A percentile compares a stretch with the other conserved stretches of the same genome.
Conservation (phyloP, 331 rosid species). For the Erythrophleum ivorense region DNA sequence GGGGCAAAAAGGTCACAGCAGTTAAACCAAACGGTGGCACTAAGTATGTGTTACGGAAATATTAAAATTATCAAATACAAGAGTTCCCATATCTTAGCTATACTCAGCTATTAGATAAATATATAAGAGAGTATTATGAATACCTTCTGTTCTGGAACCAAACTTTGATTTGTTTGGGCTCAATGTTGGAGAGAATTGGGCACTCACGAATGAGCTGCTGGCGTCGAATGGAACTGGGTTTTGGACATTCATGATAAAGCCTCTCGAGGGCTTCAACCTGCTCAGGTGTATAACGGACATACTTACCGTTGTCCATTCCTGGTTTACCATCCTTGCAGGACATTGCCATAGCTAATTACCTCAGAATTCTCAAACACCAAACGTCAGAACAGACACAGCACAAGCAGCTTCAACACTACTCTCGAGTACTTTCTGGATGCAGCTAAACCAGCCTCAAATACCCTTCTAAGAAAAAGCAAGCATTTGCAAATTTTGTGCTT, state of each 20-base stretch:
- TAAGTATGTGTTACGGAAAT: background rate
- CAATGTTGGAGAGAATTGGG: slow-evolving; percentile 92
- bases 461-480: slow-evolving; percentile 4
- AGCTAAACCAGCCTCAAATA: background rate
- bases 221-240: slow-evolving; percentile 99
- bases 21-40: background rate
- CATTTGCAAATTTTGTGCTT: slow-evolving; percentile 30
- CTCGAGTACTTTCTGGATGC: background rate
- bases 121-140: background rate
- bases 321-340: slow-evolving; percentile 99
- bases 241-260: slow-evolving; percentile 98
- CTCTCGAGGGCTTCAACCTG: slow-evolving; percentile 99
- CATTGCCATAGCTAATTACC: slow-evolving; percentile 67
- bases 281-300: slow-evolving; percentile 99
- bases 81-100: background rate
- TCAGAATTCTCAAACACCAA: slow-evolving; percentile 29
- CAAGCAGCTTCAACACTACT: slow-evolving; percentile 13
- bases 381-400: slow-evolving; percentile 10
- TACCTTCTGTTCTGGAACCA: slow-evolving; percentile 99
- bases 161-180: slow-evolving; percentile 97
- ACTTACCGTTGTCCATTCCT: slow-evolving; percentile 86
- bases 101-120: background rate
- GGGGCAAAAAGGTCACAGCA: background rate
- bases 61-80: background rate
- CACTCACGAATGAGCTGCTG: slow-evolving; percentile 98